Percentiles rank a stretch among this genome's conserved stretches.
Conservation (phyloP, 371 early-diverging fungal species). For the Dichotomocladium elegans region DNA sequence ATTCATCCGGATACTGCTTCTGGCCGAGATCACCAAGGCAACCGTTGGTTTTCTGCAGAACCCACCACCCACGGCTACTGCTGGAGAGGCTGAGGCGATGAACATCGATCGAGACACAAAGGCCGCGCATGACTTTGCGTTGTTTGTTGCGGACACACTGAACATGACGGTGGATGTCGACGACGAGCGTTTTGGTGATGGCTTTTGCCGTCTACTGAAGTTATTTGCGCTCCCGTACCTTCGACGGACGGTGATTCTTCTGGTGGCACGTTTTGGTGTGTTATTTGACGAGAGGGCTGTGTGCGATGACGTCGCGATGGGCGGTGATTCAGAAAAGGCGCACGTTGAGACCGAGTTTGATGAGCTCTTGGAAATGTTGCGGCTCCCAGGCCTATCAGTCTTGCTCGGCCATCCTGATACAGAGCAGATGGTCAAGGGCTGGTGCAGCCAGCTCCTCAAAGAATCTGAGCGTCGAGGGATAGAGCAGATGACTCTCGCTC, state of each 20-base stretch:
- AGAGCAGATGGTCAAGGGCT: constrained; percentile 22
- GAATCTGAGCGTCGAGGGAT: constrained; percentile 23
- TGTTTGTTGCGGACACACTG: constrained; percentile 14
- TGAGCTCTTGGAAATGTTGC: constrained; percentile 20
- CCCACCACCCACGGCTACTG: neutral
- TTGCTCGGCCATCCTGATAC: constrained; percentile 20
- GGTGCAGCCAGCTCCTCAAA: constrained; percentile 32
- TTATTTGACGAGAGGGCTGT: too few relatives aligned
- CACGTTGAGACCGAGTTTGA: constrained; percentile 25
- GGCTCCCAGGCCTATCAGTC: constrained; percentile 16
- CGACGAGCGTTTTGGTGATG: neutral
- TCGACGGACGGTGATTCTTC: constrained; percentile 62
- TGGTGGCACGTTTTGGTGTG: constrained; percentile 72
- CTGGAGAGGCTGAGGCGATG: neutral
- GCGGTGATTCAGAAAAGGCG: constrained; percentile 11
- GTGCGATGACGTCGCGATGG: too few relatives aligned
- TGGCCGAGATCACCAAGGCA: constrained; percentile 63
- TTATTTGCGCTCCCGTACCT: constrained; percentile 70
- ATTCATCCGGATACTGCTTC: constrained; percentile 57
- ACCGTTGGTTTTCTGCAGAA: constrained; percentile 33
- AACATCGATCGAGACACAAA: constrained; percentile 1
- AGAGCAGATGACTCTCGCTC: constrained; percentile 4
- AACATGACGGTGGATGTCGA: neutral
- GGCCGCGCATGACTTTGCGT: constrained; percentile 21
- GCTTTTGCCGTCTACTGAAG: constrained; percentile 54